Evolutionary conservation across 306 rosid genomes (phyloP), one percentile per base, ranked within the genome.

Genomic region (Acacia acuminata): DNA sequence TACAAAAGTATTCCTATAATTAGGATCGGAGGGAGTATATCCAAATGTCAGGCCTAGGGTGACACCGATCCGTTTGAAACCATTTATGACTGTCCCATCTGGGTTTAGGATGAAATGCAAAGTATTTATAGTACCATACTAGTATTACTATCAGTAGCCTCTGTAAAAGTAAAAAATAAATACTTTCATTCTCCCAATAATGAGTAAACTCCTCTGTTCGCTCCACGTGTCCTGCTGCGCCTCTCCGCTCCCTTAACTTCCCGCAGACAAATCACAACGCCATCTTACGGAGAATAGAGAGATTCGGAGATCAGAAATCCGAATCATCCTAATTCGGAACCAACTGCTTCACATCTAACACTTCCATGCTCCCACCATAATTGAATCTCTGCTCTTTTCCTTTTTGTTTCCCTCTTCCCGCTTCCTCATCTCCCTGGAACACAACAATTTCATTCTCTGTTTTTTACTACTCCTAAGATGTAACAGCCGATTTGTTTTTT

Each of bases 291-390:
- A 63, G n/a, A 60, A 32, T 67, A 15, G 22, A 8, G 79, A 69
- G 67, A 15, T 27, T 51, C 45, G 73, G 75, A 68, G 32, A 82
- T 78, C 73, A 43, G 16, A 36, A 66, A 55, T 75, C 19, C 20
- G 5, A 15, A 13, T 10, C 82, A 74, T 48, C 88, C 27, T 20
- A 45, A 45, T 45, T 45, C 15, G 12, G 76, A 40, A 38, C 17
- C 72, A 87, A 88, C 91, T 84, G 88, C 86, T 24, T 77, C 88
- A 36, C 87, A 84, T 85, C 82, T 86, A 65, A 83, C 65, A 34
- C 78, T 76, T 76, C 65, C 4, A 16, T 61, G 0, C 2, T 25
- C 68, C 30, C 63, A 70, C 68, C 76, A 78, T 17, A 79, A 82
- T 74, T 69, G 56, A 81, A 22, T n/a, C 27, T 0, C 5, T 44